A percentile compares a stretch with the other conserved stretches of the same genome.
Conservation (phyloP, 345 rosid species). For the Euphorbia tirucalli region DNA sequence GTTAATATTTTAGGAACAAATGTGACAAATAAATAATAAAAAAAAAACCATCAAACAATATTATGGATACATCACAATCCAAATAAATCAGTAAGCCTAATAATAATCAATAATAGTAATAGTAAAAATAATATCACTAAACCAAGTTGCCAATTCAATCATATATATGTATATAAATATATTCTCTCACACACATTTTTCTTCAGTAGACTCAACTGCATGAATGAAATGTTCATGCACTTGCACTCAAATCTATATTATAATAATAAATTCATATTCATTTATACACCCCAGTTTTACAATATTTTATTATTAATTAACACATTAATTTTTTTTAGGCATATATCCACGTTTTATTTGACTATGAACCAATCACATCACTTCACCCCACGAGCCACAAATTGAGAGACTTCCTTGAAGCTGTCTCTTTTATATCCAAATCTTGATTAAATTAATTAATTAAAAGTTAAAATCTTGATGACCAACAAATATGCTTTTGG, state of each 20-base stretch:
- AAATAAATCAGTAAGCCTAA: too few species aligned
- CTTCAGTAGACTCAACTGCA: neutral
- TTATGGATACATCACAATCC: too few species aligned
- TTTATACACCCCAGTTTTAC: too few species aligned
- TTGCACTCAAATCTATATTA: neutral
- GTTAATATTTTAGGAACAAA: too few species aligned
- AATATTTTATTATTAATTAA: too few species aligned
- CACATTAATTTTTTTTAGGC: neutral
- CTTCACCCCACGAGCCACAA: constrained; percentile 7
- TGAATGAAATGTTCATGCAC: constrained; percentile 9
- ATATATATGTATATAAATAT: too few species aligned
- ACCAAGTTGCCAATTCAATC: too few species aligned
- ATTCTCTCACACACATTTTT: neutral
- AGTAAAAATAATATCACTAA: too few species aligned
- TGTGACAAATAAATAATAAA: too few species aligned
- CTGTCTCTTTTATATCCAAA: neutral
- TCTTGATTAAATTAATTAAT: neutral
- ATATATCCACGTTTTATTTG: constrained; percentile 11
- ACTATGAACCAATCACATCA: constrained; percentile 3
- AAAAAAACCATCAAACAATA: too few species aligned
- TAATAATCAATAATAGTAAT: too few species aligned
- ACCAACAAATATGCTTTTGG: neutral
- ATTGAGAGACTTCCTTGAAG: constrained; percentile 4
- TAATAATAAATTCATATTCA: too few species aligned
- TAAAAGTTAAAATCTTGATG: neutral